Conservation (phyloP, 2,329 filamentous ascomycete species). For the Macroventuria anomochaeta region DNA sequence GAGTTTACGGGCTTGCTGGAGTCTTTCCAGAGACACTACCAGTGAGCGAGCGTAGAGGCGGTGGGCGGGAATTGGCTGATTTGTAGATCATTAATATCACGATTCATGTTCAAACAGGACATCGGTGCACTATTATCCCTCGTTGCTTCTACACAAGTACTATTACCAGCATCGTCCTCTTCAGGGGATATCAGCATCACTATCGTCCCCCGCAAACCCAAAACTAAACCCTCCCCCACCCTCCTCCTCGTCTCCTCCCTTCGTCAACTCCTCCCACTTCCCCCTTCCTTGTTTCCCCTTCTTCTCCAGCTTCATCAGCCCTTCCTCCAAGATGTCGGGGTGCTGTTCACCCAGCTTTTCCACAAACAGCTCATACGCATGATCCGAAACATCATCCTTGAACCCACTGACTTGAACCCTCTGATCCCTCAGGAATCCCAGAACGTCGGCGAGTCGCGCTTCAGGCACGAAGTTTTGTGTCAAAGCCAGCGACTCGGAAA, state of each 20-base stretch:
- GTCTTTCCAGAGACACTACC: not conserved
- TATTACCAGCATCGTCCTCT: not conserved
- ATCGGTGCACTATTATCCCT: no score
- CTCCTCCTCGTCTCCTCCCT: conserved; percentile 63
- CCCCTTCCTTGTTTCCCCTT: conserved; percentile 70
- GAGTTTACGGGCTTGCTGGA: conserved; percentile 1
- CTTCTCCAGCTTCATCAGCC: conserved; percentile 68
- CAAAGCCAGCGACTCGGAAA: conserved; percentile 82
- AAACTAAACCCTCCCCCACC: conserved; percentile 66
- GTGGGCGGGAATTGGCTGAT: not conserved
- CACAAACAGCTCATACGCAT: conserved; percentile 74
- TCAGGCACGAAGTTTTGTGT: conserved; percentile 94
- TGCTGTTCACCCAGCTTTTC: conserved; percentile 68
- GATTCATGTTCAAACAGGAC: not conserved
- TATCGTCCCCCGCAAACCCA: conserved; percentile 63
- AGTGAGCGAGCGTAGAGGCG: not conserved
- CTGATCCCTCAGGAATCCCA: conserved; percentile 82
- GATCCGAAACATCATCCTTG: conserved; percentile 70
- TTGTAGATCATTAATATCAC: conserved; percentile 7
- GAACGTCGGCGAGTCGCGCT: conserved; percentile 73
- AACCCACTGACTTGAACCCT: conserved; percentile 89
- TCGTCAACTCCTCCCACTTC: conserved; percentile 84
- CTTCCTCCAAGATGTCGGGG: conserved; percentile 69
- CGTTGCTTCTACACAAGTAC: not conserved
- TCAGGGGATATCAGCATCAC: conserved; percentile 48